Evolutionary conservation across 345 rosid species (phyloP).

Genomic region (Leavenworthia alabamica): DNA sequence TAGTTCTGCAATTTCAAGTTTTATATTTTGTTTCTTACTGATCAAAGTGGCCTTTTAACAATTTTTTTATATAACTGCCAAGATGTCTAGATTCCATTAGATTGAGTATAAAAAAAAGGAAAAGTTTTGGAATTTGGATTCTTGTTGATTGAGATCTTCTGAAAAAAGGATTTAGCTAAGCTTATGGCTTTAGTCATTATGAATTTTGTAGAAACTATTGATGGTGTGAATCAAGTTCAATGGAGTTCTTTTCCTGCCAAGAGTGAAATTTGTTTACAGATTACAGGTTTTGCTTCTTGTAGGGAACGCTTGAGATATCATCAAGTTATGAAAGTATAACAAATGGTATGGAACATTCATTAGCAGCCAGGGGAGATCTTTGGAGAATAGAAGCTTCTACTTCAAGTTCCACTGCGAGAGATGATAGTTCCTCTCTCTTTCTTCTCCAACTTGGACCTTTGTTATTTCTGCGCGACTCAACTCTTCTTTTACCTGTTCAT

Average conservation of each 20-base stretch:
- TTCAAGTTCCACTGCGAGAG: conserved; percentile 53
- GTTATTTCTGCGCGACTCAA: conserved; percentile 77
- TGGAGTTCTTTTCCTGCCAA: not conserved
- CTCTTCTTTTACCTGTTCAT: conserved; percentile 88
- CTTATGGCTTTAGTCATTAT: not conserved
- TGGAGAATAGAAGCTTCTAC: conserved; percentile 91
- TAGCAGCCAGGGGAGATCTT: conserved; percentile 90
- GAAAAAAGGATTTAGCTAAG: not conserved
- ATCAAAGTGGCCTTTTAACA: not conserved
- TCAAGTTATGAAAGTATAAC: conserved; percentile 78
- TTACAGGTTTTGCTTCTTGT: conserved; percentile 12
- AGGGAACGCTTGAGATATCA: conserved; percentile 71
- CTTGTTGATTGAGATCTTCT: not conserved
- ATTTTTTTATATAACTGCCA: not conserved
- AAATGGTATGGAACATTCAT: conserved; percentile 57
- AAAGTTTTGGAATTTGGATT: not conserved
- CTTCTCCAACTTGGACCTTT: conserved; percentile 93
- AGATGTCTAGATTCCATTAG: not conserved
- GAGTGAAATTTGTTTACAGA: not conserved
- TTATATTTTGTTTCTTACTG: not conserved
- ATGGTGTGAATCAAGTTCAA: not conserved
- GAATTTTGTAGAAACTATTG: not conserved
- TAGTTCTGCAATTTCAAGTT: not conserved
- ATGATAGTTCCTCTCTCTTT: conserved; percentile 71
- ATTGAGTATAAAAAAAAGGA: not conserved